phyloP scores from a whole-genome alignment of 192 early-diverging fungal species.

The Kickxella alabastrina region DNA sequence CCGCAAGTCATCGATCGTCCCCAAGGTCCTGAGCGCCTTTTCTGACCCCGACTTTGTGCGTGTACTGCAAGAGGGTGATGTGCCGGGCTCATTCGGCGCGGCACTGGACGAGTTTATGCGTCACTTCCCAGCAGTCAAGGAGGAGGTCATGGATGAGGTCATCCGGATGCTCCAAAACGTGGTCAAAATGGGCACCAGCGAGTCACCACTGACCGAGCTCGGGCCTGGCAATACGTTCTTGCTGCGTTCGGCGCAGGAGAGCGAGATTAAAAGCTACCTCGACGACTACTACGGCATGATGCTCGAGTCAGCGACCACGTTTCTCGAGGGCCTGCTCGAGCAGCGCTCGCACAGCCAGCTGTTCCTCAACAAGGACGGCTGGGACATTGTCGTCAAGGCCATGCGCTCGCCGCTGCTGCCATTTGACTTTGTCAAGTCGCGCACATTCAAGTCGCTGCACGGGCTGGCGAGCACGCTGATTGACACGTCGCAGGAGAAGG shows the following conservation, averaged over 20 bases:
- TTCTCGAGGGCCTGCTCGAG: conserved; percentile 49
- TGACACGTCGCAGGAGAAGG: conserved; percentile 42
- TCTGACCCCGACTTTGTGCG: conserved; percentile 73
- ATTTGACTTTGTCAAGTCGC: conserved; percentile 50
- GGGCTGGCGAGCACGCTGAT: conserved; percentile 42
- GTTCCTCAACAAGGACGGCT: conserved; percentile 48
- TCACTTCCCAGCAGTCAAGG: conserved; percentile 86
- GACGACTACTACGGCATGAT: conserved; percentile 58
- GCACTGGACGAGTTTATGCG: conserved; percentile 94
- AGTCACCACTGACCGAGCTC: conserved; percentile 21
- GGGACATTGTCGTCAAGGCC: conserved; percentile 40
- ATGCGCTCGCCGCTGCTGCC: conserved; percentile 47
- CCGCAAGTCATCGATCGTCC: conserved; percentile 64
- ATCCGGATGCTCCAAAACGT: conserved; percentile 66
- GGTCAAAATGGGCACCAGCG: conserved; percentile 55
- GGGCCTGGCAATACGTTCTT: conserved; percentile 47
- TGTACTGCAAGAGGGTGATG: conserved; percentile 75
- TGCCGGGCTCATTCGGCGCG: conserved; percentile 77
- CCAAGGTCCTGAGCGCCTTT: conserved; percentile 71
- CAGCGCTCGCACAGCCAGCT: conserved; percentile 39
- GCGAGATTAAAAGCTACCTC: conserved; percentile 46
- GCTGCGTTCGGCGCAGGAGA: conserved; percentile 35
- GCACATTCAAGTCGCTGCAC: conserved; percentile 44
- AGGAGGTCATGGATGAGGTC: conserved; percentile 65
- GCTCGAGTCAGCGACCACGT: conserved; percentile 52